These are phyloP conservation scores for Colletotrichum nymphaeae DNA, from an alignment of 2,329 filamentous ascomycete species.

Conservation along the genomic window DNA sequence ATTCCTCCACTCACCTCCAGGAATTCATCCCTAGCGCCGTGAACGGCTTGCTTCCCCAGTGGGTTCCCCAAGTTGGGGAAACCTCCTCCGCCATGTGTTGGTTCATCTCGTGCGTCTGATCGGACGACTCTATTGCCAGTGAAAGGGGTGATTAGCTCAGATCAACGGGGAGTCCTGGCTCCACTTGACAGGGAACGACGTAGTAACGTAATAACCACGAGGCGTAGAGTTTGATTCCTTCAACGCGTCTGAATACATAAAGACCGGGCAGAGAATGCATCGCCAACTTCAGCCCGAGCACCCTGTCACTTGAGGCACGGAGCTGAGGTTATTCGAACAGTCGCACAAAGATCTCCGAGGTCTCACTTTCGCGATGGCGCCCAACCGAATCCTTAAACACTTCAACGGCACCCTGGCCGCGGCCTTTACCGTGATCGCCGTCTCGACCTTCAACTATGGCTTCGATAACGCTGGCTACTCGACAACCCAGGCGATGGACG, in stretches of 20 bases:
- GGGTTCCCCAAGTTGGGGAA: slow-evolving; percentile 15
- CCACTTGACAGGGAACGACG: slow-evolving; percentile 18
- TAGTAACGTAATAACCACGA: slow-evolving; percentile 20
- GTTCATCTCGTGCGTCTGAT: not conserved
- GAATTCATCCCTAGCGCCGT: not conserved
- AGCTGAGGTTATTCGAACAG: not conserved
- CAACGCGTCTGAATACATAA: slow-evolving; percentile 18
- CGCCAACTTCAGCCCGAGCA: not conserved
- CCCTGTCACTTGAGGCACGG: not conserved
- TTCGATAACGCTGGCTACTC: slow-evolving; percentile 49
- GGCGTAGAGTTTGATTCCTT: not conserved
- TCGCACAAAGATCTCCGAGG: not conserved
- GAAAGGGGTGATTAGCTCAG: not conserved
- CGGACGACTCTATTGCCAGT: slow-evolving; percentile 12
- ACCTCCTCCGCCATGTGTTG: slow-evolving; percentile 14
- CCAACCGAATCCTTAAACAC: slow-evolving; percentile 25
- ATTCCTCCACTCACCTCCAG: not conserved
- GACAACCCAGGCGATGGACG: slow-evolving; percentile 51
- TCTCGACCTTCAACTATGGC: slow-evolving; percentile 53
- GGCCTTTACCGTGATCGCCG: slow-evolving; percentile 42
- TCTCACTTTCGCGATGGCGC: not conserved
- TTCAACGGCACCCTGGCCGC: slow-evolving; percentile 34
- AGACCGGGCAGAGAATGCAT: slow-evolving; percentile 9
- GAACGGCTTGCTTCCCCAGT: slow-evolving; percentile 13
- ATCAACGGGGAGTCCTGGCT: not conserved